phyloP scores from a whole-genome alignment of 768 basidiomycete species.

The Podaxis sp. region DNA sequence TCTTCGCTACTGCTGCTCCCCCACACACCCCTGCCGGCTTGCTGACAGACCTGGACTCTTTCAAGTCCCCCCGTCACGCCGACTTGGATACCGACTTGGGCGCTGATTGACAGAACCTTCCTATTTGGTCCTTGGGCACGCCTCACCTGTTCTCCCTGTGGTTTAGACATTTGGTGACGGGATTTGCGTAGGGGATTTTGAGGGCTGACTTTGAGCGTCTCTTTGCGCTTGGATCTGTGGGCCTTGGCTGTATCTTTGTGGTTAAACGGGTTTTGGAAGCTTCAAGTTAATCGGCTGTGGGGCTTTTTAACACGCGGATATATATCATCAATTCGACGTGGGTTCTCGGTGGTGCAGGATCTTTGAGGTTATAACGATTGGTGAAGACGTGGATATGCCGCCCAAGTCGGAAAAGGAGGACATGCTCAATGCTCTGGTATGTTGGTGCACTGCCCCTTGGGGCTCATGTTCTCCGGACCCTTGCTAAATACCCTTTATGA shows the following conservation, averaged over 20 bases:
- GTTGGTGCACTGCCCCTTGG: constrained; percentile 14
- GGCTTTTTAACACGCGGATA: too few relatives aligned
- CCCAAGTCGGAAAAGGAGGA: constrained; percentile 63
- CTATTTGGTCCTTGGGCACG: too few relatives aligned
- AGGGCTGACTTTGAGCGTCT: not conserved
- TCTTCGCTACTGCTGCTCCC: not conserved
- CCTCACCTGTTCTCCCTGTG: too few relatives aligned
- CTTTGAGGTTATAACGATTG: not conserved
- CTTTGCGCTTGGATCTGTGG: not conserved
- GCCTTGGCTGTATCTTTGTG: not conserved
- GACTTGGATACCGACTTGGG: not conserved
- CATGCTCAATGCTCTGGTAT: constrained; percentile 45
- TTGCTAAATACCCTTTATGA: not conserved
- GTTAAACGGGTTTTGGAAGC: too few relatives aligned
- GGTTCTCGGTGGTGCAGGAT: not conserved
- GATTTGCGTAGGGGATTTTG: too few relatives aligned
- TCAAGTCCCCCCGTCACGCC: not conserved
- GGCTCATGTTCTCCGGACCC: not conserved
- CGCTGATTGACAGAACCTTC: too few relatives aligned
- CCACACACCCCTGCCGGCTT: too few relatives aligned
- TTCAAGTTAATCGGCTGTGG: too few relatives aligned
- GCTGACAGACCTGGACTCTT: too few relatives aligned
- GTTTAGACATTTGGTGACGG: too few relatives aligned
- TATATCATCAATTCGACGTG: not conserved
- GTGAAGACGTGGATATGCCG: constrained; percentile 27